A percentile compares a stretch with the other conserved stretches of the same genome.
Evolutionary conservation across 495 filamentous ascomycete species (phyloP).

Genomic region (Haplographium delicatum): DNA sequence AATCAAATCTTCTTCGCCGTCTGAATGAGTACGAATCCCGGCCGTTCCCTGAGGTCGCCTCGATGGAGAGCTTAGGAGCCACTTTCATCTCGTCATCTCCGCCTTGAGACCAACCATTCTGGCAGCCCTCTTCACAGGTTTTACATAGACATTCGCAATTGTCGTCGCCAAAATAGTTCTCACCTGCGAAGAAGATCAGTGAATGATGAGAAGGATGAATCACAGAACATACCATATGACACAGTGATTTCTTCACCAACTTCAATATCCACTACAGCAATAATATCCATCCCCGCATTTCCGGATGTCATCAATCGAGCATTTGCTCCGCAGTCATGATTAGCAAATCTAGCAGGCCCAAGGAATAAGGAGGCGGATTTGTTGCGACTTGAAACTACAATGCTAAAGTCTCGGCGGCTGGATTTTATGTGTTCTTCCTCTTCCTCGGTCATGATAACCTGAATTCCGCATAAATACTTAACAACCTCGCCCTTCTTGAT

Average conservation of each 20-base stretch:
- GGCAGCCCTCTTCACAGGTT: constrained; percentile 70
- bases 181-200: constrained; percentile 27
- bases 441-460: constrained; percentile 82
- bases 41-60: constrained; percentile 7
- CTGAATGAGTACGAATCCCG: constrained; percentile 20
- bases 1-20: constrained; percentile 11
- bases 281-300: constrained; percentile 80
- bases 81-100: constrained; percentile 10
- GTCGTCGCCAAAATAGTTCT: constrained; percentile 91
- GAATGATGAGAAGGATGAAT: neutral
- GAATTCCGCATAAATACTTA: constrained; percentile 84
- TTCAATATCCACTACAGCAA: constrained; percentile 72
- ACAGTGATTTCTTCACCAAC: constrained; percentile 94
- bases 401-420: constrained; percentile 86
- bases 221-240: constrained; percentile 56
- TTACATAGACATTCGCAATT: constrained; percentile 93
- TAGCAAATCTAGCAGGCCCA: constrained; percentile 91
- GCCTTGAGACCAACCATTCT: constrained; percentile 72
- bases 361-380: constrained; percentile 86
- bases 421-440: constrained; percentile 77
- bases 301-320: constrained; percentile 76
- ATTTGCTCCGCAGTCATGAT: constrained; percentile 96
- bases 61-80: constrained; percentile 23
- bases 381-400: constrained; percentile 87
- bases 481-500: constrained; percentile 79